Evolutionary conservation across 139 green algal species (phyloP), one percentile per base, ranked within the genome.

Genomic region (Chlorokybus atmophyticus): DNA sequence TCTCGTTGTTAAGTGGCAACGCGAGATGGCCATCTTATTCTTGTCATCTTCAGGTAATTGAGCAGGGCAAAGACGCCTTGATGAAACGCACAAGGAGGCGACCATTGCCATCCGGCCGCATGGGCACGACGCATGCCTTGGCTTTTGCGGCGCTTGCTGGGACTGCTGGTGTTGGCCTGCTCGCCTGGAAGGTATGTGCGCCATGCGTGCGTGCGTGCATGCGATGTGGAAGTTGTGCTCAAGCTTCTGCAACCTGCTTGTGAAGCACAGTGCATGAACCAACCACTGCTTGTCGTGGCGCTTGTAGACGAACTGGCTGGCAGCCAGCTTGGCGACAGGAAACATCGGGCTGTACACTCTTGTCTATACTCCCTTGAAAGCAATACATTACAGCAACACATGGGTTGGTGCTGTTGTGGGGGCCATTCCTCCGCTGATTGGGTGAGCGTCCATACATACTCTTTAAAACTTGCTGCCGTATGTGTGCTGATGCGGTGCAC

Each of bases 371-470:
- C 88, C 92, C 0, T 75, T 99, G 1, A 99, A 99, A 74, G 82
- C 85, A 59, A 3, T 96, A 10, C 85, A 71, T 52, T 31, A 75
- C 0, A 47, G 73, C 48, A 92, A 90, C 75, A 98, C 91, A 4
- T 99, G 92, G 92, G 82, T 98, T 30, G 92, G 92, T 24, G 92
- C 92, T 1, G 59, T 95, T 3, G 92, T 99, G 42, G 92, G 92
- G 14, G 92, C 87, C 32, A 85, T 98, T 47, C 92, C 92, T 14
- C 92, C 92, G 1, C 81, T 99, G 7, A 97, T 99, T 82, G 92
- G 92, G 50, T 98, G 14, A 44, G 35, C 14, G 14, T 54, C 14
- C 47, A 54, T 8, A 32, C 14, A 39, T 14, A 54, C 8, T 8
- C n/a, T n/a, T n/a, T n/a, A n/a, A n/a, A n/a, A n/a, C n/a, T n/a